phyloP scores from a whole-genome alignment of 2,329 filamentous ascomycete species.

The Calonectria henricotiae region DNA sequence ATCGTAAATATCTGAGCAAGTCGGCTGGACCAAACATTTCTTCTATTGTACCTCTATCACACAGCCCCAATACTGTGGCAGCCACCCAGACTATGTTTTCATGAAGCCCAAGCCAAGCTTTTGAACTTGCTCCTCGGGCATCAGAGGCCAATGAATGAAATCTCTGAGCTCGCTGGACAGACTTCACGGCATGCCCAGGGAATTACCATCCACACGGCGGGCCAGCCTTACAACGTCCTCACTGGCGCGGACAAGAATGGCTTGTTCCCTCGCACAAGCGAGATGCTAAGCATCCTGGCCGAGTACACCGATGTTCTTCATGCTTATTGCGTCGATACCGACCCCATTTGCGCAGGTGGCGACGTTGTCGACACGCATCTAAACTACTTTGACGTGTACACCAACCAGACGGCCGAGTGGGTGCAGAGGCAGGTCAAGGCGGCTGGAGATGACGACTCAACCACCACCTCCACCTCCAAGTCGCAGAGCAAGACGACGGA shows the following conservation, averaged over 20 bases:
- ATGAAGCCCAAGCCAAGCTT: too few species aligned
- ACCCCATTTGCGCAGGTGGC: conserved; percentile 61
- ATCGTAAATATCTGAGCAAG: too few species aligned
- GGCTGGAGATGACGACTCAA: conserved; percentile 4
- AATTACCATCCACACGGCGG: conserved; percentile 51
- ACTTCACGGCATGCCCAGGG: too few species aligned
- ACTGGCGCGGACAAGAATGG: conserved; percentile 50
- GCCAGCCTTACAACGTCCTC: conserved; percentile 56
- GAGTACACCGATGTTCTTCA: conserved; percentile 52
- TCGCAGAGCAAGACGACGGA: conserved; percentile 12
- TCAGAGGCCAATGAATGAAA: too few species aligned
- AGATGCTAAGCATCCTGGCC: conserved; percentile 52
- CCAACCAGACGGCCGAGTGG: conserved; percentile 44
- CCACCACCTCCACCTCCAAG: conserved; percentile 10
- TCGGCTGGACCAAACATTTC: too few species aligned
- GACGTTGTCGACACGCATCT: conserved; percentile 55
- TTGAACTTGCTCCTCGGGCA: too few species aligned
- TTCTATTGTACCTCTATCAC: too few species aligned
- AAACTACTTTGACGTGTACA: conserved; percentile 59
- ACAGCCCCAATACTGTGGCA: too few species aligned
- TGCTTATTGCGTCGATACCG: conserved; percentile 58
- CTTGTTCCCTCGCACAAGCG: conserved; percentile 54
- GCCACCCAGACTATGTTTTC: too few species aligned
- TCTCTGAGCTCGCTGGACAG: too few species aligned
- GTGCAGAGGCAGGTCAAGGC: conserved; percentile 34